Conservation (phyloP, 352 stramenopile genomes). For the Pythium grandisporangium region DNA sequence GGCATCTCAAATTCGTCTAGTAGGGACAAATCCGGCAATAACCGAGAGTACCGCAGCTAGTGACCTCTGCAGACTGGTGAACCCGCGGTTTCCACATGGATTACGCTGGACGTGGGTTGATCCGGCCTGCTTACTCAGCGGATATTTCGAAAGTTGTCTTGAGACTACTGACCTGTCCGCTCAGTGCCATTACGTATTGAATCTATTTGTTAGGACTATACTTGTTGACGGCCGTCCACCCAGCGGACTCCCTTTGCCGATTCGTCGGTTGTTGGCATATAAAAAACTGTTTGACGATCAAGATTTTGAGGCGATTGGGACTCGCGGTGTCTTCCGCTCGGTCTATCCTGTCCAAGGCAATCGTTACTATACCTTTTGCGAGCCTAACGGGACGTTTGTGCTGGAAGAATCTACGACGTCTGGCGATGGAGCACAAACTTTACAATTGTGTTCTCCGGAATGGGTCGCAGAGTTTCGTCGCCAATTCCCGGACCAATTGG, state of each 20-base stretch:
- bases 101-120: no score
- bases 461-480: no score
- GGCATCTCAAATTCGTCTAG: conserved; percentile 1
- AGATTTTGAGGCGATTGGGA: conserved; percentile 15
- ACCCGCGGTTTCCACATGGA: conserved; percentile 2
- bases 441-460: conserved; percentile 20
- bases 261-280: conserved; percentile 1
- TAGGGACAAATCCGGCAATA: neutral
- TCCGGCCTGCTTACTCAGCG: no score
- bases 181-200: conserved; percentile 13
- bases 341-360: conserved; percentile 11
- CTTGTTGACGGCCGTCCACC: conserved; percentile 9
- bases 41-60: no score
- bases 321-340: conserved; percentile 18
- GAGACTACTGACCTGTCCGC: no score
- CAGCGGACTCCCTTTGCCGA: conserved; percentile 3
- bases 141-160: no score
- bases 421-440: neutral
- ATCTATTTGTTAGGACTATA: conserved; percentile 10
- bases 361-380: conserved; percentile 29
- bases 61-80: conserved; percentile 4
- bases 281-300: conserved; percentile 10
- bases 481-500: neutral
- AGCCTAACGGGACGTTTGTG: conserved; percentile 12
- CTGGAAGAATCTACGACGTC: conserved; percentile 23